These are phyloP conservation scores for Trichoderma sp. DNA, from an alignment of 2,329 filamentous ascomycete genomes.

Conservation along the genomic window DNA sequence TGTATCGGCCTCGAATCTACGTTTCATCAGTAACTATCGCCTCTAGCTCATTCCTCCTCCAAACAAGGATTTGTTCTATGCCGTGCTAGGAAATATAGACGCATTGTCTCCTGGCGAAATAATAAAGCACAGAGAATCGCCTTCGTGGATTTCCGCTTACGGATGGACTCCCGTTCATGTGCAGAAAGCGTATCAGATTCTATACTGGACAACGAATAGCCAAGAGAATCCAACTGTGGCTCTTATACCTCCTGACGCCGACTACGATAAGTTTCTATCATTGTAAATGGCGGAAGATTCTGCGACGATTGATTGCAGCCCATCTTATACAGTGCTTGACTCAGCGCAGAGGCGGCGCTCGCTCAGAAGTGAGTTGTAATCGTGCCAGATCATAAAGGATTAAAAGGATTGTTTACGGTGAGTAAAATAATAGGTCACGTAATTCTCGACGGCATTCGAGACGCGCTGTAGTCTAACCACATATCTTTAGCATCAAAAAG, in stretches of 20 bases:
- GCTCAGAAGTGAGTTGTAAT: constrained; percentile 48
- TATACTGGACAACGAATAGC: constrained; percentile 40
- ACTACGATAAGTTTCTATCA: constrained; percentile 35
- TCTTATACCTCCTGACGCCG: constrained; percentile 34
- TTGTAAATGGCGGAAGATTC: constrained; percentile 43
- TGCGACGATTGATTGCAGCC: constrained; percentile 35
- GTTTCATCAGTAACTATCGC: background rate
- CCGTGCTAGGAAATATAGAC: constrained; percentile 15
- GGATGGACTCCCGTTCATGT: constrained; percentile 23
- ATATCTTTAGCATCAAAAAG: constrained; percentile 21
- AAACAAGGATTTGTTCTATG: constrained; percentile 23
- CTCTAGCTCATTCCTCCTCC: background rate
- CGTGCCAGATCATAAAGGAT: constrained; percentile 47
- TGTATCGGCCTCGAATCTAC: background rate
- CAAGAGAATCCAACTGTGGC: constrained; percentile 35
- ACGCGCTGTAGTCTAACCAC: constrained; percentile 30
- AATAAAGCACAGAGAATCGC: constrained; percentile 18
- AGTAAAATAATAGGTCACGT: constrained; percentile 41
- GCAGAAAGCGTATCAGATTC: constrained; percentile 31
- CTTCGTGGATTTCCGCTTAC: constrained; percentile 18
- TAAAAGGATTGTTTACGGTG: constrained; percentile 40
- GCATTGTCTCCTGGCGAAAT: constrained; percentile 18
- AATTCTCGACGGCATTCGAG: constrained; percentile 43
- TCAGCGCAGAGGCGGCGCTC: constrained; percentile 29
- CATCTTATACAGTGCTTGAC: constrained; percentile 27